phyloP scores from a whole-genome alignment of 345 rosid species.

The Gossypium thurberi region DNA sequence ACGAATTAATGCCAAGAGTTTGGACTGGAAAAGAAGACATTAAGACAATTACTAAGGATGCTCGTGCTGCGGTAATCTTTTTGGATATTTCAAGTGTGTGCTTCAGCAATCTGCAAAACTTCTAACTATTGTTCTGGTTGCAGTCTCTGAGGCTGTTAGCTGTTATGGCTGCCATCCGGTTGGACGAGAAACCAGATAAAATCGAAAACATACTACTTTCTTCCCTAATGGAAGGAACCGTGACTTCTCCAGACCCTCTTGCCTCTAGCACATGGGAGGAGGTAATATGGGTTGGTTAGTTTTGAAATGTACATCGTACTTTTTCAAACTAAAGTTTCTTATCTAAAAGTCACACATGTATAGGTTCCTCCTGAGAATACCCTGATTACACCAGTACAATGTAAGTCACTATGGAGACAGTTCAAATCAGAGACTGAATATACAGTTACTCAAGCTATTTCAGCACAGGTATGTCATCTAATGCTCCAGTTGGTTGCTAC shows the following conservation, averaged over 20 bases:
- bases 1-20: slow-evolving; percentile 63
- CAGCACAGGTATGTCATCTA: slow-evolving; percentile 49
- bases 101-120: slow-evolving; percentile 2
- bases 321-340: neutral
- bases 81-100: slow-evolving; percentile 1
- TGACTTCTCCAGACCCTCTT: slow-evolving; percentile 44
- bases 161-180: slow-evolving; percentile 58
- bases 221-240: slow-evolving; percentile 49
- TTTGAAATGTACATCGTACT: neutral
- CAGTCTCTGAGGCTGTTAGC: slow-evolving; percentile 58
- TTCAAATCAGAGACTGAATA: slow-evolving; percentile 70
- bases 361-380: slow-evolving; percentile 51
- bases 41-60: slow-evolving; percentile 54
- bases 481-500: neutral
- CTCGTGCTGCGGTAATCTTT: slow-evolving; percentile 49
- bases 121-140: slow-evolving; percentile 17
- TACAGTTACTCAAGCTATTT: slow-evolving; percentile 65
- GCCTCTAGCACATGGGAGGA: slow-evolving; percentile 68
- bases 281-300: slow-evolving; percentile 29
- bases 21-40: slow-evolving; percentile 79
- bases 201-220: slow-evolving; percentile 46
- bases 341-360: slow-evolving; percentile 7
- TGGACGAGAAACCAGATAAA: slow-evolving; percentile 61
- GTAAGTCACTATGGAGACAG: slow-evolving; percentile 82
- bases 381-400: slow-evolving; percentile 64